phyloP scores from a whole-genome alignment of 352 stramenopile species.

The Phytopythium mirpurense region DNA sequence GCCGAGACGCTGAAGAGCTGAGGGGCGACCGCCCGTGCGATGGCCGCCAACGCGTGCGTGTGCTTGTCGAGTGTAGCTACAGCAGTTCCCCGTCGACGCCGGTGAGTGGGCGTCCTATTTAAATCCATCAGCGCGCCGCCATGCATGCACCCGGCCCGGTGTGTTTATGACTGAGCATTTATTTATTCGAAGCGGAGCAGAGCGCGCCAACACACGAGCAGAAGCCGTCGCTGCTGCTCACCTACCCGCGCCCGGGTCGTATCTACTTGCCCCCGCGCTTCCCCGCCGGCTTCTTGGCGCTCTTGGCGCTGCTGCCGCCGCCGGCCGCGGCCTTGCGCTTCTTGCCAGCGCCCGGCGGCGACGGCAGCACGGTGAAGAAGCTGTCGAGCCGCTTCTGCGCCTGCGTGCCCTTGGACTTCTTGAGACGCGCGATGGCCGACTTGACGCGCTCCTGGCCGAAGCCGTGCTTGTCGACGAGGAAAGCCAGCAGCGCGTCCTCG shows the following conservation, averaged over 20 bases:
- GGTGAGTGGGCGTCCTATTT: not conserved
- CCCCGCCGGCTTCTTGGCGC: conserved; percentile 11
- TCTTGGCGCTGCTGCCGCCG: conserved; percentile 22
- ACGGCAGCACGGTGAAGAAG: conserved; percentile 92
- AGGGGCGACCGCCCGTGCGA: not conserved
- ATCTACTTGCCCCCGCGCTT: conserved; percentile 70
- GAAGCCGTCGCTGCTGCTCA: no score
- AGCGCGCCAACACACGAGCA: no score
- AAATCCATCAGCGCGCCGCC: no score
- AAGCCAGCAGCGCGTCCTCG: conserved; percentile 87
- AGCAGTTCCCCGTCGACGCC: not conserved
- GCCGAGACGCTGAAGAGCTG: not conserved
- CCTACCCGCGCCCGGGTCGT: no score
- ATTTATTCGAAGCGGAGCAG: no score
- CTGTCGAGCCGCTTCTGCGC: conserved; percentile 96
- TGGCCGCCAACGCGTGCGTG: not conserved
- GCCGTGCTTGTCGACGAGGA: conserved; percentile 96
- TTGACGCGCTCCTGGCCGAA: conserved; percentile 94
- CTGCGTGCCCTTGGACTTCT: conserved; percentile 94
- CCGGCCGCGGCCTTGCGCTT: conserved; percentile 54
- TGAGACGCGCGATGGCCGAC: conserved; percentile 92
- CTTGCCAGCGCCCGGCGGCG: conserved; percentile 20
- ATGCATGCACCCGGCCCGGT: no score
- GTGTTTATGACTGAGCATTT: no score
- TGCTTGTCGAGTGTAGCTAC: conserved; percentile 1